These are phyloP conservation scores for Coelastrella sp. DNA, from an alignment of 139 green algal species.

Conservation along the genomic window DNA sequence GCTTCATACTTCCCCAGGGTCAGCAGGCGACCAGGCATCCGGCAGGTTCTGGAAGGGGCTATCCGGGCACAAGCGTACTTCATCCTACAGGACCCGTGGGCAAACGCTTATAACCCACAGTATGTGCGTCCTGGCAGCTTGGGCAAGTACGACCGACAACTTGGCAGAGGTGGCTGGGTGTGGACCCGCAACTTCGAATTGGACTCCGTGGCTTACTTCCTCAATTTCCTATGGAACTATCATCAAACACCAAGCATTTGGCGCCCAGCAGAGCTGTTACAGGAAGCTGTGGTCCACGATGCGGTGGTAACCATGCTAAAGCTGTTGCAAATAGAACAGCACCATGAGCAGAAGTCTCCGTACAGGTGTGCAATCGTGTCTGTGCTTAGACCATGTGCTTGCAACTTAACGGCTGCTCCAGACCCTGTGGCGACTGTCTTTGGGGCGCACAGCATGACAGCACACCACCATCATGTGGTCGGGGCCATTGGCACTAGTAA, in stretches of 20 bases:
- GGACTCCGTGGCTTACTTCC: constrained; percentile 74
- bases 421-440: too few relatives aligned
- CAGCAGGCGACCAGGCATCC: constrained; percentile 49
- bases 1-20: constrained; percentile 68
- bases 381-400: too few relatives aligned
- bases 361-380: constrained; percentile 49
- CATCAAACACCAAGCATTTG: constrained; percentile 49
- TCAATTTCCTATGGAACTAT: constrained; percentile 78
- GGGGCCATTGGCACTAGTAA: too few relatives aligned
- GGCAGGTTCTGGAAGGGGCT: constrained; percentile 60
- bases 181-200: constrained; percentile 79
- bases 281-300: constrained; percentile 42
- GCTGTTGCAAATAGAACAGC: constrained; percentile 63
- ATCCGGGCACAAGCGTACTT: constrained; percentile 65
- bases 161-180: constrained; percentile 69
- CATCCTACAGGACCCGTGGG: constrained; percentile 76
- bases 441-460: too few relatives aligned
- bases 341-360: constrained; percentile 61
- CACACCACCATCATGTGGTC: too few relatives aligned
- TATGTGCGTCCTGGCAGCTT: constrained; percentile 46
- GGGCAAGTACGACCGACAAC: constrained; percentile 55
- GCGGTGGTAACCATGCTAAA: constrained; percentile 61
- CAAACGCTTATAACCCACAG: constrained; percentile 66
- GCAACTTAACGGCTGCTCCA: too few relatives aligned
- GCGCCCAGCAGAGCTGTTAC: not conserved